These are phyloP conservation scores for Sporisorium exsertum DNA, from an alignment of 1,284 basidiomycete species.

Conservation along the genomic window DNA sequence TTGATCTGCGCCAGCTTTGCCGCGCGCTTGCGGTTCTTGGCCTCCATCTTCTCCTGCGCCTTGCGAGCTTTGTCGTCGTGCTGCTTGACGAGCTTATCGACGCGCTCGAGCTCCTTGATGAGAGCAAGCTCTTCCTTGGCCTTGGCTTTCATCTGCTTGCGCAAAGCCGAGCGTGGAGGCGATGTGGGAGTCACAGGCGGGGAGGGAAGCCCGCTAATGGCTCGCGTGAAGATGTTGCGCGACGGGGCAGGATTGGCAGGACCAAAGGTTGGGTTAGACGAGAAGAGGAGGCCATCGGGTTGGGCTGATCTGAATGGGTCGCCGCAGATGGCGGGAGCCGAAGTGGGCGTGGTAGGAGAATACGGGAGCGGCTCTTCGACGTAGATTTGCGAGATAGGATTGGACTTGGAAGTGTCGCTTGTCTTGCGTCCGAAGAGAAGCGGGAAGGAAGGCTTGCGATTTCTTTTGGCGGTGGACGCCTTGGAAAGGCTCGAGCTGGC, in stretches of 20 bases:
- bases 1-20: constrained; percentile 22
- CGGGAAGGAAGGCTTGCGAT: constrained; percentile 39
- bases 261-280: neutral
- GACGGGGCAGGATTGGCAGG: neutral
- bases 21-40: constrained; percentile 26
- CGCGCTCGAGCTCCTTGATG: constrained; percentile 49
- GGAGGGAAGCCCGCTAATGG: constrained; percentile 10
- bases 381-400: neutral
- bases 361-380: constrained; percentile 7
- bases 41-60: constrained; percentile 28
- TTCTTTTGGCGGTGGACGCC: constrained; percentile 8
- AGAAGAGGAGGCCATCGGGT: constrained; percentile 18
- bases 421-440: constrained; percentile 44
- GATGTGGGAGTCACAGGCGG: constrained; percentile 28
- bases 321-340: neutral
- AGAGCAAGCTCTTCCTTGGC: constrained; percentile 55
- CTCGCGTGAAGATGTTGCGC: constrained; percentile 12
- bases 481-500: constrained; percentile 37
- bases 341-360: constrained; percentile 16
- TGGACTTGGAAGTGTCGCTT: constrained; percentile 10
- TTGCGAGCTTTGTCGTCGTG: constrained; percentile 52
- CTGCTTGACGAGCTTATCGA: constrained; percentile 52
- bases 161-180: constrained; percentile 6
- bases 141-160: constrained; percentile 54
- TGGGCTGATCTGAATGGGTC: neutral